A percentile compares a stretch with the other conserved stretches of the same genome.
Conservation (phyloP, 2,329 filamentous ascomycete species). For the Domatiomyces globalis region DNA sequence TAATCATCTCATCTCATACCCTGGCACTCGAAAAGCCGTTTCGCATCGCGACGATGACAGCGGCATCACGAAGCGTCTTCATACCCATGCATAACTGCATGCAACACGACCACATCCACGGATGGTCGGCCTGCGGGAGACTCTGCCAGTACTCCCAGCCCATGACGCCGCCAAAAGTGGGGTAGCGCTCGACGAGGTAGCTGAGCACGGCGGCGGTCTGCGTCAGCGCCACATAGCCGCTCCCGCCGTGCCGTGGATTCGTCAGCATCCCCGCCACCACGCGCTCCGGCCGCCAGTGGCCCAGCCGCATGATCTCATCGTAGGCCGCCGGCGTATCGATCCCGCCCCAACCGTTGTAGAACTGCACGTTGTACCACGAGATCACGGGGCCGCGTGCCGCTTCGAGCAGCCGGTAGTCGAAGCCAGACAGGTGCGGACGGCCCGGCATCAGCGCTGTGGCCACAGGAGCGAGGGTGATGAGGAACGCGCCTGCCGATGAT, state of each 20-base stretch:
- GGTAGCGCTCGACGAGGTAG: conserved; percentile 45
- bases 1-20: conserved; percentile 1
- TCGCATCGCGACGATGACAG: conserved; percentile 22
- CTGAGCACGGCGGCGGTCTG: conserved; percentile 44
- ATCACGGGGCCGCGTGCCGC: conserved; percentile 51
- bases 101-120: conserved; percentile 65
- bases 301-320: conserved; percentile 33
- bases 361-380: conserved; percentile 79
- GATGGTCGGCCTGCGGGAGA: conserved; percentile 44
- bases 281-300: conserved; percentile 54
- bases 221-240: conserved; percentile 48
- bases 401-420: conserved; percentile 65
- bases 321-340: conserved; percentile 37
- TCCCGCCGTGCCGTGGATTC: conserved; percentile 55
- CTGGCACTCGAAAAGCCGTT: conserved; percentile 16
- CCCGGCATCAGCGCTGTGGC: conserved; percentile 54
- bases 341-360: conserved; percentile 82
- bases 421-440: conserved; percentile 56
- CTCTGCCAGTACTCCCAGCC: conserved; percentile 94
- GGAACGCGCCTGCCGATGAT: conserved; percentile 34
- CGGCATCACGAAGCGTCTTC: conserved; percentile 25
- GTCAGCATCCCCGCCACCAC: conserved; percentile 73
- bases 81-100: conserved; percentile 43
- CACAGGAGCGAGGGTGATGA: conserved; percentile 71
- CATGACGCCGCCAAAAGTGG: conserved; percentile 72